Conservation (phyloP, 2,329 filamentous ascomycete genomes). For the Fusarium torulosum region DNA sequence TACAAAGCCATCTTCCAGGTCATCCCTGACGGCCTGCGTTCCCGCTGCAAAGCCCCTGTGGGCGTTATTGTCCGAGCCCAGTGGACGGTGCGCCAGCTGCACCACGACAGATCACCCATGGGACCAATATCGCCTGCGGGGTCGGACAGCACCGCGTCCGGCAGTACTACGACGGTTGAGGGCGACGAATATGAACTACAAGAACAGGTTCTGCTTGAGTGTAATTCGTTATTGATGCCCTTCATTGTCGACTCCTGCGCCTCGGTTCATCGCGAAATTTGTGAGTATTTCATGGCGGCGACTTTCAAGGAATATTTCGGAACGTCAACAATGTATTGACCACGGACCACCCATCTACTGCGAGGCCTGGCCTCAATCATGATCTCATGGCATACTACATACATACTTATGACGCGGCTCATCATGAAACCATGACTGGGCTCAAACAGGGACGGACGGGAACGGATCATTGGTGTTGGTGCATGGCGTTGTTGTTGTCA, state of each 20-base stretch:
- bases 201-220: slow-evolving; percentile 52
- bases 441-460: background rate
- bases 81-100: slow-evolving; percentile 49
- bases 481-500: slow-evolving; percentile 34
- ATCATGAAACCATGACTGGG: background rate
- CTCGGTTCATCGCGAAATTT: slow-evolving; percentile 50
- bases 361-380: background rate
- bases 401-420: background rate
- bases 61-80: slow-evolving; percentile 59
- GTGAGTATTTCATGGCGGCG: slow-evolving; percentile 51
- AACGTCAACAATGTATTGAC: slow-evolving; percentile 16
- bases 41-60: slow-evolving; percentile 57
- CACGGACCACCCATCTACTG: background rate
- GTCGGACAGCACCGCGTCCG: slow-evolving; percentile 46
- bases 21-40: slow-evolving; percentile 57
- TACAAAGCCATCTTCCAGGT: slow-evolving; percentile 61
- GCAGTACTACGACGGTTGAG: slow-evolving; percentile 44
- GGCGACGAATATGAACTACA: slow-evolving; percentile 52
- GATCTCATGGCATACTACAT: background rate
- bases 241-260: slow-evolving; percentile 51
- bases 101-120: slow-evolving; percentile 23
- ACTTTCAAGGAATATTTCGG: slow-evolving; percentile 46
- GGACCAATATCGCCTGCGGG: slow-evolving; percentile 44
- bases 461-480: slow-evolving; percentile 2
- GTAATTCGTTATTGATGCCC: slow-evolving; percentile 54